Evolutionary conservation across 2,329 filamentous ascomycete genomes (phyloP).

Genomic region (Eurotiales sp.): DNA sequence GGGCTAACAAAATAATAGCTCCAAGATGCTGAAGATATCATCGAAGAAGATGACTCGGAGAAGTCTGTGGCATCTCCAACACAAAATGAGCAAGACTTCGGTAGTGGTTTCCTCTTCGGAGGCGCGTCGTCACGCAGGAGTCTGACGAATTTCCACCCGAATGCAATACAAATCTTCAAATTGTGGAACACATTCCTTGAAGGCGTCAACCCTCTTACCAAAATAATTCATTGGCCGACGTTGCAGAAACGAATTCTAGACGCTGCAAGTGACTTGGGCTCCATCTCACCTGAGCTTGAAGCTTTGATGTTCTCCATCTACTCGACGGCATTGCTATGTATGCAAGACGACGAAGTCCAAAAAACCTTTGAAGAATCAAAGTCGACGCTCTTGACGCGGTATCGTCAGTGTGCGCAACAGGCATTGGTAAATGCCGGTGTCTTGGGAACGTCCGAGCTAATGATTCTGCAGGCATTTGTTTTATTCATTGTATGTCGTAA

Average conservation of each 20-base stretch:
- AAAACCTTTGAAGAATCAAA: constrained; percentile 20
- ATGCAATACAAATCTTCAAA: constrained; percentile 18
- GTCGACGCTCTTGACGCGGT: constrained; percentile 20
- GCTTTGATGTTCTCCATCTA: constrained; percentile 35
- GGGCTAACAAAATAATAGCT: constrained; percentile 7
- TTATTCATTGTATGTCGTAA: constrained; percentile 46
- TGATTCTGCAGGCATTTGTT: constrained; percentile 57
- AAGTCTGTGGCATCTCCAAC: not conserved
- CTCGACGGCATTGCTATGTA: constrained; percentile 26
- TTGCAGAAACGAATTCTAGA: constrained; percentile 24
- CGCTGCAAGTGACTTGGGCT: constrained; percentile 17
- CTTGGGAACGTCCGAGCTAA: constrained; percentile 42
- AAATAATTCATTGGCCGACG: constrained; percentile 24
- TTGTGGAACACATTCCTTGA: constrained; percentile 25
- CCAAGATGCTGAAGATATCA: constrained; percentile 14
- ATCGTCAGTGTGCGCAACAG: constrained; percentile 19
- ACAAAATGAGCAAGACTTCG: constrained; percentile 6
- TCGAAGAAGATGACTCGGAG: constrained; percentile 6
- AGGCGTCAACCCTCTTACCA: constrained; percentile 25
- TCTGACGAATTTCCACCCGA: constrained; percentile 17
- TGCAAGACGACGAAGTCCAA: constrained; percentile 25
- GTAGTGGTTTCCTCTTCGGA: constrained; percentile 10
- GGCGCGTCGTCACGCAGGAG: constrained; percentile 2
- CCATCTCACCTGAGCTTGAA: constrained; percentile 21
- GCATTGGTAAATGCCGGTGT: constrained; percentile 20